These are phyloP conservation scores for Straminergon stramineum DNA, from an alignment of 225 moss, liverwort and hornwort genomes.

Conservation along the genomic window DNA sequence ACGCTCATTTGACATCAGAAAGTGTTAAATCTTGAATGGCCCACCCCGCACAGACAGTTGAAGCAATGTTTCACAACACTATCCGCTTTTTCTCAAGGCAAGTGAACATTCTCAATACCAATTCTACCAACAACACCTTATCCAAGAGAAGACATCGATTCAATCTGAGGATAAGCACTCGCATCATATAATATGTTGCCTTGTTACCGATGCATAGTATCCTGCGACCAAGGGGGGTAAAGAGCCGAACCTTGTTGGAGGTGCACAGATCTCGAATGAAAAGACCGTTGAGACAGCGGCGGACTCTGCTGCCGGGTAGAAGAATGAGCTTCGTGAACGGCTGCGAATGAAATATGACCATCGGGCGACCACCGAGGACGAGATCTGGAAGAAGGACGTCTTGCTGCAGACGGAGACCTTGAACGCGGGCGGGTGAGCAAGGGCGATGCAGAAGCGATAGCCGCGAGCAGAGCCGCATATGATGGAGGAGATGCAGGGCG, in stretches of 20 bases:
- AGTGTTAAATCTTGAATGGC: not conserved
- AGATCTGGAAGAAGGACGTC: not conserved
- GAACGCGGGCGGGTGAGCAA: not conserved
- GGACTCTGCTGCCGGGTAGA: not conserved
- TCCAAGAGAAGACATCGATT: not conserved
- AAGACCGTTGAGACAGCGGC: not conserved
- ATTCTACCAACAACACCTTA: not conserved
- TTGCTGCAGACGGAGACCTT: not conserved
- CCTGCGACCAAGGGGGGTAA: not conserved
- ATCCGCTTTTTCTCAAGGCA: not conserved
- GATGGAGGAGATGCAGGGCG: slow-evolving; percentile 2
- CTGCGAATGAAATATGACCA: not conserved
- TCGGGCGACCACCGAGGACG: not conserved
- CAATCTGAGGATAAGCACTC: not conserved
- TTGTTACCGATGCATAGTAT: not conserved
- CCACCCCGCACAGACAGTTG: not conserved
- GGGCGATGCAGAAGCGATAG: slow-evolving; percentile 9
- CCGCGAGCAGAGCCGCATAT: slow-evolving; percentile 1
- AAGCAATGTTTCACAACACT: not conserved
- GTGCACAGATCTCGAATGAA: not conserved
- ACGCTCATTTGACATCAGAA: not conserved
- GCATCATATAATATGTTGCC: not conserved
- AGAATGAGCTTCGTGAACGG: not conserved
- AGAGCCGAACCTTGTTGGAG: slow-evolving; percentile 8
- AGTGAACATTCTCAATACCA: not conserved